Evolutionary conservation across 352 stramenopile genomes (phyloP).

Genomic region (Pythium dissotocum): DNA sequence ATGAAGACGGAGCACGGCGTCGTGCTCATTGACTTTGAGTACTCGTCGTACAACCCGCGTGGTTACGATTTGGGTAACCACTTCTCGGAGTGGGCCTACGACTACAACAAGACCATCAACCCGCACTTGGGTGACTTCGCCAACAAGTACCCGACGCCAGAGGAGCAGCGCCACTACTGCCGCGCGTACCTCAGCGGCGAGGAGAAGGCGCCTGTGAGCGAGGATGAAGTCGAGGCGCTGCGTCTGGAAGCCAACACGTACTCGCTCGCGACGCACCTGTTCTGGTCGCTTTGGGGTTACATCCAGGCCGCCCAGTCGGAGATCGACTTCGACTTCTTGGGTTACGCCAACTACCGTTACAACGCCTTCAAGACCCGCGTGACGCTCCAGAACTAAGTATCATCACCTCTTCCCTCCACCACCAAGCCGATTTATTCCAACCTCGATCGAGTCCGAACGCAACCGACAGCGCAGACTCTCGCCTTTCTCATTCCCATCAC

Average conservation of each 20-base stretch:
- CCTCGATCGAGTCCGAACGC: neutral
- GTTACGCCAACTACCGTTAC: slow-evolving; percentile 79
- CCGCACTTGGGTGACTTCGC: slow-evolving; percentile 70
- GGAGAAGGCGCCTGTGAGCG: slow-evolving; percentile 40
- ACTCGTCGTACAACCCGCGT: slow-evolving; percentile 90
- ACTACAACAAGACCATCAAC: slow-evolving; percentile 85
- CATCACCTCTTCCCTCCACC: neutral
- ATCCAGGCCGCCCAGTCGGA: slow-evolving; percentile 88
- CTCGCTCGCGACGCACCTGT: slow-evolving; percentile 85
- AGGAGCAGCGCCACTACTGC: slow-evolving; percentile 73
- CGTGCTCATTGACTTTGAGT: slow-evolving; percentile 94
- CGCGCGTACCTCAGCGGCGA: slow-evolving; percentile 64
- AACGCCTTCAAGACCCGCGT: slow-evolving; percentile 65
- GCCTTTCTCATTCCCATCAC: neutral
- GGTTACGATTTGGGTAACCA: slow-evolving; percentile 93
- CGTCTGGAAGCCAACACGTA: slow-evolving; percentile 80
- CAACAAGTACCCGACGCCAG: slow-evolving; percentile 58
- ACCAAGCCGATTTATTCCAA: neutral
- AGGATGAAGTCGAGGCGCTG: slow-evolving; percentile 63
- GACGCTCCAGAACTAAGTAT: slow-evolving; percentile 45
- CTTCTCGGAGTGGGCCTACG: slow-evolving; percentile 89
- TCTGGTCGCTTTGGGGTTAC: slow-evolving; percentile 90
- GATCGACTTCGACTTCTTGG: slow-evolving; percentile 93
- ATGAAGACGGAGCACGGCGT: slow-evolving; percentile 74
- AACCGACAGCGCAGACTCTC: slow-evolving; percentile 2